Base-by-base conservation (phyloP, 306 rosid species). In the Styphnolobium japonicum region DNA sequence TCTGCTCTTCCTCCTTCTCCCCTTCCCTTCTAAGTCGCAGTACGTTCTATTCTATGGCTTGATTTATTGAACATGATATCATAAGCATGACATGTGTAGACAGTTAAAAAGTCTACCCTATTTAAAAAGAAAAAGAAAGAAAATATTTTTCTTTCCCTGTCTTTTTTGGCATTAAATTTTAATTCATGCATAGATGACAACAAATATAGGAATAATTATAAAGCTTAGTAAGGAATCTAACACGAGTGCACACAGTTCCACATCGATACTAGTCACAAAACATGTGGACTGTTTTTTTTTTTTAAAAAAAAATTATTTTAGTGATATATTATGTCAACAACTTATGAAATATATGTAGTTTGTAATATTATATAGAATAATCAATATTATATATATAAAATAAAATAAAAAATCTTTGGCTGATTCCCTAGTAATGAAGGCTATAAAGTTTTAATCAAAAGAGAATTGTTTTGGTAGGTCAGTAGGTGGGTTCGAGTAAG, bases 401-500 rank as follows among this genome's bases (percentile, higher is more conserved):
- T 9, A 0, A 56, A 23, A n/a, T 3, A 33, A 33, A 27, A 33
- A 36, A 14, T 14, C 22, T 61, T 61, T 6, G 67, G 36, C 9
- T 19, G 43, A 40, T 74, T 75, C 34, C 25, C 51, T 16, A 14
- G 16, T 6, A 39, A 36, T 73, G 52, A 42, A 55, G 52, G 36
- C 75, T 53, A 65, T 42, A 45, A 56, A 66, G 53, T 45, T 4
- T 65, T 21, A 27, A 55, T 19, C 2, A 65, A 66, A 14, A n/a
- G 42, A 80, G 42, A 75, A 63, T 63, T 81, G 63, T 43, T 67
- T 1, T 62, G 83, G 83, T 73, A 45, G 67, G 85, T 75, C 31
- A 68, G 49, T 67, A 34, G 71, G 79, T 70, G 72, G 25, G 78
- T 60, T 72, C 21, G 52, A 73, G 75, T 73, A 78, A 67, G 88